Base-by-base conservation (phyloP, 306 rosid species). In the Cyclanthera cordifolia region DNA sequence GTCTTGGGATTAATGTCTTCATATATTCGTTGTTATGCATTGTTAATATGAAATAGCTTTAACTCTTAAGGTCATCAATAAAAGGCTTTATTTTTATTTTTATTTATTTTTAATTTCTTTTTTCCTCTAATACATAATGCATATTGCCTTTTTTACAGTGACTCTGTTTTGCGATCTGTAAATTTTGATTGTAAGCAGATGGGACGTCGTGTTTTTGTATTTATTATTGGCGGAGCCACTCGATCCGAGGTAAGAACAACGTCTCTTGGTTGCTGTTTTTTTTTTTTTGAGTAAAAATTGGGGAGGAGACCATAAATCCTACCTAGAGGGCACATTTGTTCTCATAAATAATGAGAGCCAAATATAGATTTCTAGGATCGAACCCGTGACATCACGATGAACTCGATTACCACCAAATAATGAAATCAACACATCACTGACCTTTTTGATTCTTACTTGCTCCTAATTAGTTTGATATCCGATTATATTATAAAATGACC, bases 141-240 rank as follows among this genome's bases (percentile, higher is more conserved):
- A 21, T 54, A 51, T 21, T 48, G 70, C 78, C 55, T 48, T 70
- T 48, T 70, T 70, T 57, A 51, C 34, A 93, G 98, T 67, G 96
- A 89, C 71, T 89, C 98, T 17, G 47, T 47, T 28, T 81, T 89
- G 87, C 89, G 72, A 85, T 67, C 58, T 67, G 25, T 76, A 15
- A 10, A 70, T 76, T 16, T 77, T 68, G 93, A 89, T 81, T 77
- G 76, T 76, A 89, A 87, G 85, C 89, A 80, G 82, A 75, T 93
- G 91, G 96, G 98, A 55, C 82, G 59, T 67, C 88, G 98, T 27
- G 75, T 93, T 73, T 89, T 89, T 81, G 80, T 93, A 46, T 93
- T 89, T 77, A 74, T 93, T 50, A 61, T 93, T 58, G 98, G 98
- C 0, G 98, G 98, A 25, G 98, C 98, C 50, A 93, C 96, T 61